phyloP scores from a whole-genome alignment of 768 basidiomycete genomes.

The Hemileccinum rubropunctum region DNA sequence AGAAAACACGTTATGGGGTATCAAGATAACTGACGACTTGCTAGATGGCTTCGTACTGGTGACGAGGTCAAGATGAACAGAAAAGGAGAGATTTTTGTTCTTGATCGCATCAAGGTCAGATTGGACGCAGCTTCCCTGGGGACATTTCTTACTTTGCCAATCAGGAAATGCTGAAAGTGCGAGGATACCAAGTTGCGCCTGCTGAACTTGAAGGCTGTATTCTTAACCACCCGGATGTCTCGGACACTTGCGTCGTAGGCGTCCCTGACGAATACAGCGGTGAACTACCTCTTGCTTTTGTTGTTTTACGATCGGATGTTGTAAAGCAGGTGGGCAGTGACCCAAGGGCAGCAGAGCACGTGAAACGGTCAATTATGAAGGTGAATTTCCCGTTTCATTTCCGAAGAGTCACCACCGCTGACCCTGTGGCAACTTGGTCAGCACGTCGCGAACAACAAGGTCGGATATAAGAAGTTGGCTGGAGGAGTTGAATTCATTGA shows the following conservation, averaged over 20 bases:
- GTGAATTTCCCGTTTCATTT: slow-evolving; percentile 32
- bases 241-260: slow-evolving; percentile 63
- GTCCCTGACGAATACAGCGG: slow-evolving; percentile 73
- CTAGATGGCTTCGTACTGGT: slow-evolving; percentile 65
- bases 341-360: slow-evolving; percentile 31
- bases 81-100: slow-evolving; percentile 60
- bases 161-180: slow-evolving; percentile 72
- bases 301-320: slow-evolving; percentile 48
- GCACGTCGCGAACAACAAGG: slow-evolving; percentile 59
- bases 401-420: background rate
- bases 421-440: slow-evolving; percentile 18
- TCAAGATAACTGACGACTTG: background rate
- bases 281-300: slow-evolving; percentile 69
- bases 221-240: slow-evolving; percentile 57
- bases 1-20: background rate
- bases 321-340: slow-evolving; percentile 34
- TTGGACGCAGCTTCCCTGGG: background rate
- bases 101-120: slow-evolving; percentile 71
- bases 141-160: background rate
- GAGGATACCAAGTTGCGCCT: slow-evolving; percentile 56
- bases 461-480: slow-evolving; percentile 56
- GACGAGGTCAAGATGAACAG: slow-evolving; percentile 68
- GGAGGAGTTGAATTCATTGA: slow-evolving; percentile 66
- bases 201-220: slow-evolving; percentile 68
- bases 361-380: slow-evolving; percentile 49